Conservation (phyloP, 805 yeast genomes). For the Nakazawaea pomicola region DNA sequence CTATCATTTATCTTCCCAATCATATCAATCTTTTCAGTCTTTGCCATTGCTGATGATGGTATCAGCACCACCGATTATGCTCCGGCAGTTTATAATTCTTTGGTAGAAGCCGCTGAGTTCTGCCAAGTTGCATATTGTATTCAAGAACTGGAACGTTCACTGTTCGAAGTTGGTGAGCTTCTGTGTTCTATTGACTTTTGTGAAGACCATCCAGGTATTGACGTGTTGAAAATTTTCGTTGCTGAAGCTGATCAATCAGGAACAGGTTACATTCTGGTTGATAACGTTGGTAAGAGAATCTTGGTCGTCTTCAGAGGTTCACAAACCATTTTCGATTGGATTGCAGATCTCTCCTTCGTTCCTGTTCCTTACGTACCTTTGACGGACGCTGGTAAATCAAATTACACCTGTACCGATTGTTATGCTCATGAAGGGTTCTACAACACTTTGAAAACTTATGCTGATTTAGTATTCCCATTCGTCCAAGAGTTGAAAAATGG, state of each 20-base stretch:
- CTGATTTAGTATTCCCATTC: slow-evolving; percentile 24
- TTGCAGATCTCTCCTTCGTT: slow-evolving; percentile 46
- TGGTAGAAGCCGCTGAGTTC: slow-evolving; percentile 27
- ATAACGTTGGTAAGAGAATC: slow-evolving; percentile 37
- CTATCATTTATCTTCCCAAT: background rate
- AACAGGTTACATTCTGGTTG: slow-evolving; percentile 50
- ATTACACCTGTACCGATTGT: background rate
- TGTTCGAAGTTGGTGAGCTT: slow-evolving; percentile 24
- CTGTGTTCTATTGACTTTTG: slow-evolving; percentile 30
- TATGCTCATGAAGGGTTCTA: slow-evolving; percentile 20
- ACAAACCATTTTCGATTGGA: slow-evolving; percentile 56
- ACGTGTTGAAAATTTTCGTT: slow-evolving; percentile 34
- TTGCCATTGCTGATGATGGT: background rate
- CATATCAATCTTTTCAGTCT: background rate
- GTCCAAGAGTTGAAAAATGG: slow-evolving; percentile 12
- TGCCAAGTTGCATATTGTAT: slow-evolving; percentile 33
- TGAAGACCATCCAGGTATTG: slow-evolving; percentile 21
- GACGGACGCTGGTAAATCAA: background rate
- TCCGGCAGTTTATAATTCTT: slow-evolving; percentile 21
- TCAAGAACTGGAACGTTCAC: slow-evolving; percentile 16
- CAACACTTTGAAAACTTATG: background rate
- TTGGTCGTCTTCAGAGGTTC: slow-evolving; percentile 62
- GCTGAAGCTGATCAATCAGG: slow-evolving; percentile 42
- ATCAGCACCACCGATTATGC: slow-evolving; percentile 7
- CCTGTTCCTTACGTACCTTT: slow-evolving; percentile 45